Conservation (phyloP, 345 rosid genomes). For the Bretschneidera sinensis region DNA sequence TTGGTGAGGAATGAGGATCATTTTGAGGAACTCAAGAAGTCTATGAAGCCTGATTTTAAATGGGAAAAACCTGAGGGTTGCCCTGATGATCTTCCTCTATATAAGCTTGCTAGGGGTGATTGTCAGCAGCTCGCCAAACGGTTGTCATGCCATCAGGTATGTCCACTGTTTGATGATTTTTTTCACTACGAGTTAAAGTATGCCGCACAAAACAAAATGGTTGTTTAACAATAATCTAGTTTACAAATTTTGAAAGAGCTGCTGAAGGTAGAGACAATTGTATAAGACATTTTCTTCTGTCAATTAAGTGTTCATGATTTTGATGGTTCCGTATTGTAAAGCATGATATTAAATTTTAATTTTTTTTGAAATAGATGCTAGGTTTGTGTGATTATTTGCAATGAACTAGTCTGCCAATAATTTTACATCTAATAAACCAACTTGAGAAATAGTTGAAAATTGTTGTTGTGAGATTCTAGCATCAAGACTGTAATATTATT, state of each 20-base stretch:
- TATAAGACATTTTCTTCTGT: too few relatives aligned
- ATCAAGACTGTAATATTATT: neutral
- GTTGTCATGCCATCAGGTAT: slow-evolving; percentile 84
- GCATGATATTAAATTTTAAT: too few relatives aligned
- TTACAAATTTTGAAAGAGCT: too few relatives aligned
- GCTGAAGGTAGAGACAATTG: too few relatives aligned
- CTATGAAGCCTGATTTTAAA: slow-evolving; percentile 47
- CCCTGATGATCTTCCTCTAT: slow-evolving; percentile 60
- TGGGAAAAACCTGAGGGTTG: slow-evolving; percentile 86
- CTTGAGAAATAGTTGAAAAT: neutral
- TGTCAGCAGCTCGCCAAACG: slow-evolving; percentile 57
- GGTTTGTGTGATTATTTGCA: neutral
- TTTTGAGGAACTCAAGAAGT: slow-evolving; percentile 48
- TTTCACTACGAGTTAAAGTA: too few relatives aligned
- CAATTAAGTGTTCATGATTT: neutral
- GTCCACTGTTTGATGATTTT: neutral
- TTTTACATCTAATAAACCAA: too few relatives aligned
- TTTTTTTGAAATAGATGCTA: neutral
- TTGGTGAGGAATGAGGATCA: slow-evolving; percentile 86
- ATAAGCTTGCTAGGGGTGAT: slow-evolving; percentile 55
- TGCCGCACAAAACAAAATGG: neutral
- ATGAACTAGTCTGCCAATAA: too few relatives aligned
- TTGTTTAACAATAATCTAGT: neutral
- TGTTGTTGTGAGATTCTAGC: too few relatives aligned
- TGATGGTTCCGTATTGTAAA: neutral